These are phyloP conservation scores for Piper longum DNA, from an alignment of 164 flowering plant species.

Conservation along the genomic window DNA sequence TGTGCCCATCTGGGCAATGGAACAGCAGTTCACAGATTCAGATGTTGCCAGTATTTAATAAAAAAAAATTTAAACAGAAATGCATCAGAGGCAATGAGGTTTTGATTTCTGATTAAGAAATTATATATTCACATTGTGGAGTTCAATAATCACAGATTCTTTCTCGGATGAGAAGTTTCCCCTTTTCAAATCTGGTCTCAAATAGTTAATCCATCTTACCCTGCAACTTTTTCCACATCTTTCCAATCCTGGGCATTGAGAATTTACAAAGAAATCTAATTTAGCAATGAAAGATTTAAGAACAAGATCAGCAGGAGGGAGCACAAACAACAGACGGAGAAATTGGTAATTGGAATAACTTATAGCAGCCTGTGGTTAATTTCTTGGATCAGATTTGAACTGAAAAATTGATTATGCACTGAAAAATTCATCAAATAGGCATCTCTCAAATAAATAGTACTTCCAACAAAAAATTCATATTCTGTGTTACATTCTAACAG, in stretches of 20 bases:
- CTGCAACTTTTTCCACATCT: conserved; percentile 96
- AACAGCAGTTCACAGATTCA: conserved; percentile 1
- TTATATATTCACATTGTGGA: conserved; percentile 34
- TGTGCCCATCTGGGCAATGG: conserved; percentile 64
- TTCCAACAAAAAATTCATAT: not conserved
- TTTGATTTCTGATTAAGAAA: not conserved
- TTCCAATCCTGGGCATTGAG: conserved; percentile 42
- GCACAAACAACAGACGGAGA: not conserved
- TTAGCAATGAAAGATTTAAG: not conserved
- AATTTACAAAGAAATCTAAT: not conserved
- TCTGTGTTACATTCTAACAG: not conserved
- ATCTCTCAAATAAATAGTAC: not conserved
- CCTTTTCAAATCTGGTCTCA: conserved; percentile 79
- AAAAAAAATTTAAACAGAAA: not conserved
- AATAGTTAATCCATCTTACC: conserved; percentile 77
- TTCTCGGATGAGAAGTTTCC: conserved; percentile 74
- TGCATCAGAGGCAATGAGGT: not conserved
- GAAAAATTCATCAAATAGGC: not conserved
- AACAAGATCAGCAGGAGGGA: not conserved
- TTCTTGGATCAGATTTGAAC: not conserved
- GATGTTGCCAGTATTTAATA: not conserved
- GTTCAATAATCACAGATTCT: conserved; percentile 72
- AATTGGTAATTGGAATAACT: not conserved
- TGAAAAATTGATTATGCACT: not conserved
- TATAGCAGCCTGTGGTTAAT: not conserved